Evolutionary conservation across 306 rosid species (phyloP).

Genomic region (Lagenaria siceraria): DNA sequence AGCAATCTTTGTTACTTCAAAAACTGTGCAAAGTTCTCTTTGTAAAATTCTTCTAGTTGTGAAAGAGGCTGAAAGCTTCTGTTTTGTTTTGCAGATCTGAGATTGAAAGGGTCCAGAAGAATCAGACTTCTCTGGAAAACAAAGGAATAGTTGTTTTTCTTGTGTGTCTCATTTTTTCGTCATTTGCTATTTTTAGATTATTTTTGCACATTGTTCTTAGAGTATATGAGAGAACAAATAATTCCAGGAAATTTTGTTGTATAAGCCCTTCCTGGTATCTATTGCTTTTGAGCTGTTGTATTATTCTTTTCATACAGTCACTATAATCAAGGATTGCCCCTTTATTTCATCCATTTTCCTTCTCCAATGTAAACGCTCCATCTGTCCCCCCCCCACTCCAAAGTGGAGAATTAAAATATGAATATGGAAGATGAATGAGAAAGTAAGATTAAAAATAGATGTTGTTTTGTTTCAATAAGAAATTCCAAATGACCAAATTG

Average conservation of each 20-base stretch:
- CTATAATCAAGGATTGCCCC: conserved; percentile 19
- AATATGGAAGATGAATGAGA: background rate
- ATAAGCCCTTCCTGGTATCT: conserved; percentile 58
- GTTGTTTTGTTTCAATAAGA: too few relatives aligned
- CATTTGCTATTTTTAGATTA: conserved; percentile 39
- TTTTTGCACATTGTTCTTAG: conserved; percentile 29
- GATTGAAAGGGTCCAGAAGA: conserved; percentile 49
- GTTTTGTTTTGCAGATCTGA: conserved; percentile 46
- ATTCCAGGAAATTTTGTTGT: conserved; percentile 56
- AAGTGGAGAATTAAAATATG: too few relatives aligned
- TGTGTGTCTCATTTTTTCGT: conserved; percentile 44
- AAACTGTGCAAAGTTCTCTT: background rate
- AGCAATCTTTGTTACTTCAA: background rate
- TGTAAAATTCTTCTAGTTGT: background rate
- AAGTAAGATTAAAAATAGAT: background rate
- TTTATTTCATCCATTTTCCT: background rate
- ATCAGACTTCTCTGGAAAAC: conserved; percentile 56
- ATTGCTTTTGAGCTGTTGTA: conserved; percentile 48
- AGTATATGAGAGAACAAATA: conserved; percentile 28
- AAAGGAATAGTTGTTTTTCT: conserved; percentile 47
- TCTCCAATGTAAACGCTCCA: background rate
- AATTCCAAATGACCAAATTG: too few relatives aligned
- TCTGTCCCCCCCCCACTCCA: background rate
- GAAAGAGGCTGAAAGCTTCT: background rate
- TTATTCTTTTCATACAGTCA: conserved; percentile 44